Base-by-base conservation (phyloP, 495 filamentous ascomycete species). In the Xylaria cubensis region DNA sequence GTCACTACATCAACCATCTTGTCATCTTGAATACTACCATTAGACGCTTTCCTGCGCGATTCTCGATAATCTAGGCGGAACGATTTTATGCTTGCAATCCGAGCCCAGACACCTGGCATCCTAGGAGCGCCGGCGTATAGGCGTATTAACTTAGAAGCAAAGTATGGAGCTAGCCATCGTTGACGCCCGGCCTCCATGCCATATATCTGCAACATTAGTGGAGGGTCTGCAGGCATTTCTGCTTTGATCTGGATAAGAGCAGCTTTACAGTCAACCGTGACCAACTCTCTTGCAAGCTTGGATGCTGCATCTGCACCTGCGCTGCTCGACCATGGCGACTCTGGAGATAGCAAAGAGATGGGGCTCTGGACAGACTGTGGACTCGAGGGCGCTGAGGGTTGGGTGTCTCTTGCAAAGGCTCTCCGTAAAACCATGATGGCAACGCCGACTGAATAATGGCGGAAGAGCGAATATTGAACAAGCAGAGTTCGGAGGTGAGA, bases 381-480 rank as follows among this genome's bases (percentile, higher is more conserved):
- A 70, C 75, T 78, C 55, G 73, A 44, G 53, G 74, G 75, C 4
- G 76, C 69, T n/a, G 76, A 64, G 21, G 74, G 73, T 53, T 80
- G 75, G 8, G 74, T 51, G 9, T 72, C 74, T 46, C 83, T 86
- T 74, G 88, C 83, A 77, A 98, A 93, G 7, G 94, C 93, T 70
- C 91, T 90, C 66, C 87, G 86, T 15, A 99, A 80, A 10, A 97
- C 92, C 70, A 89, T 90, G 26, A 86, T 80, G 36, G 97, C 97
- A 61, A 98, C 88, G 13, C 92, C 92, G 36, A 95, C 85, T n/a
- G 94, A 91, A 76, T 97, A 98, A 77, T 97, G 95, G 6, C 95
- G 91, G 79, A 97, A 98, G 1, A 99, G 86, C 4, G 97, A 98
- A 77, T 98, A 98, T 42, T 97, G 92, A 4, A 97, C 73, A 70